These are phyloP conservation scores for Ophiostoma novo-ulmi DNA, from an alignment of 2,329 filamentous ascomycete species.

Conservation along the genomic window DNA sequence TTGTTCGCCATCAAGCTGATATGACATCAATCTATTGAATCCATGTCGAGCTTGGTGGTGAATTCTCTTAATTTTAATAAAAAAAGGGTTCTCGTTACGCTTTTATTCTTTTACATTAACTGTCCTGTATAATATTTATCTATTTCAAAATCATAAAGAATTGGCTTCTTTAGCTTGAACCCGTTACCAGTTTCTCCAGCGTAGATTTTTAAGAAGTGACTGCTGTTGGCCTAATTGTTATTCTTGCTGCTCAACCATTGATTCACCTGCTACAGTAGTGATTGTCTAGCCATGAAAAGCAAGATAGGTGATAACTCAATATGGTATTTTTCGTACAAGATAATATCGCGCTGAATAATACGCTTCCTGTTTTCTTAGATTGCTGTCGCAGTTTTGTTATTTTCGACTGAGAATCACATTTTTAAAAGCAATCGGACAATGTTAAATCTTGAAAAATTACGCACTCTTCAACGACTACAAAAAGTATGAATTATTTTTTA, in stretches of 20 bases:
- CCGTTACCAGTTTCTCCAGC: background rate
- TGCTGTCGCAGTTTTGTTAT: too few species aligned
- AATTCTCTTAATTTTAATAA: slow-evolving; percentile 8
- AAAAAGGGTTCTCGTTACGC: slow-evolving; percentile 7
- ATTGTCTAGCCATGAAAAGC: background rate
- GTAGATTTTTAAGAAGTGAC: background rate
- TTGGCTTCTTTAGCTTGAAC: background rate
- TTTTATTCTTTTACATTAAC: slow-evolving; percentile 6
- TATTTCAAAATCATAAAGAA: background rate
- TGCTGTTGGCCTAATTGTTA: background rate
- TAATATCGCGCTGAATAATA: too few species aligned
- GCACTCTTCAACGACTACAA: too few species aligned
- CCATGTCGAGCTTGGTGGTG: background rate
- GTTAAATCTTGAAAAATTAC: too few species aligned
- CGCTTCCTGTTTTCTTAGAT: too few species aligned
- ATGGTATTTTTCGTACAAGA: background rate
- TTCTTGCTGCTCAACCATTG: too few species aligned
- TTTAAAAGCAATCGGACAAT: too few species aligned
- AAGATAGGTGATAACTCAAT: background rate
- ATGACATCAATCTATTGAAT: background rate
- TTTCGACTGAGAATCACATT: too few species aligned
- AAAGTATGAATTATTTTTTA: too few species aligned
- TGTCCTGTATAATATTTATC: slow-evolving; percentile 5
- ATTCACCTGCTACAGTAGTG: too few species aligned
- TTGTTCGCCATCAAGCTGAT: background rate